Percentiles rank a stretch among this genome's conserved stretches.
Conservation (phyloP, 1,284 basidiomycete genomes). For the Schizopora paradoxa region DNA sequence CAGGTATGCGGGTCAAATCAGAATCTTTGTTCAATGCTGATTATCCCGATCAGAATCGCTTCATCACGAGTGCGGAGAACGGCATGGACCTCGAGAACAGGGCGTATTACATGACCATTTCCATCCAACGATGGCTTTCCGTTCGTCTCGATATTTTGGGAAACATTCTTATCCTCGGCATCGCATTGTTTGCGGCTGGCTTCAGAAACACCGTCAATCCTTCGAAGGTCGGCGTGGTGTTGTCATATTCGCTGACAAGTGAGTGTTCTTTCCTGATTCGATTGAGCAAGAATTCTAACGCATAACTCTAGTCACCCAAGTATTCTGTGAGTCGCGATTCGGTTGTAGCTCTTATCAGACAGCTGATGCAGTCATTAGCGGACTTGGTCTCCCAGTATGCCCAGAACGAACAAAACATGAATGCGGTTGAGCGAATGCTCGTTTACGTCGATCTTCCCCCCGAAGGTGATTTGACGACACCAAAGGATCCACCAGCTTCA, state of each 20-base stretch:
- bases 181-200: conserved; percentile 62
- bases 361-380: conserved; percentile 30
- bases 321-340: conserved; percentile 45
- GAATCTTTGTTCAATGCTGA: no score
- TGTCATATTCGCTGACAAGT: conserved; percentile 61
- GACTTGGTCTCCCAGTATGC: conserved; percentile 54
- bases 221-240: conserved; percentile 53
- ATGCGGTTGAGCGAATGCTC: conserved; percentile 63
- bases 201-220: conserved; percentile 45
- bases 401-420: conserved; percentile 65
- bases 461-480: conserved; percentile 40
- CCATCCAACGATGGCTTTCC: conserved; percentile 57
- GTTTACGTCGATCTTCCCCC: conserved; percentile 50
- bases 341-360: no score
- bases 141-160: conserved; percentile 64
- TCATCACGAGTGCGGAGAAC: conserved; percentile 42
- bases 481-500: conserved; percentile 47
- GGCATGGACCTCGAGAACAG: conserved; percentile 60
- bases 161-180: conserved; percentile 67
- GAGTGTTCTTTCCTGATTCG: conserved; percentile 26
- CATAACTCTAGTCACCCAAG: conserved; percentile 46
- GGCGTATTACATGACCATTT: conserved; percentile 75
- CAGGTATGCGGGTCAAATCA: conserved; percentile 25
- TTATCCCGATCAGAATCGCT: no score
- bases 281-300: no score